phyloP scores from a whole-genome alignment of 1,284 basidiomycete species.

The Abortiporus biennis region DNA sequence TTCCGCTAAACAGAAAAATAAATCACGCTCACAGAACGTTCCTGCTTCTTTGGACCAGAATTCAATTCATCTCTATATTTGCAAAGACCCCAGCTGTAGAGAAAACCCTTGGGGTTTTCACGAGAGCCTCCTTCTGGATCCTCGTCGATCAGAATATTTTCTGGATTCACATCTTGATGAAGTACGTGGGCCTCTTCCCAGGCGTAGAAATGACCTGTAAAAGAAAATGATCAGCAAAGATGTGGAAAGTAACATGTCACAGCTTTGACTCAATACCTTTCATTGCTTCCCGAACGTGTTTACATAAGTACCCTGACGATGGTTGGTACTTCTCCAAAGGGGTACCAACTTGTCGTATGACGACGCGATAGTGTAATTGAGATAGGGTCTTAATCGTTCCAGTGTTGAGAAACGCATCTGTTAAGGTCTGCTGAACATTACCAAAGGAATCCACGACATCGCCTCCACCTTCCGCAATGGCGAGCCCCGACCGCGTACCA shows the following conservation, averaged over 20 bases:
- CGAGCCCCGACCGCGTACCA: neutral
- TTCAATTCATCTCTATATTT: neutral
- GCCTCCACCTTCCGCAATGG: too few species aligned
- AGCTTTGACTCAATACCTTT: neutral
- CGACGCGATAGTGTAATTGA: conserved; percentile 3
- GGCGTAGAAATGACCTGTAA: neutral
- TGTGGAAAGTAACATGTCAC: neutral
- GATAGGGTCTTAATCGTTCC: neutral
- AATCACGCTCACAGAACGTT: neutral
- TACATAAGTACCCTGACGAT: neutral
- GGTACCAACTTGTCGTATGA: neutral
- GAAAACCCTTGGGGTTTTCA: too few species aligned
- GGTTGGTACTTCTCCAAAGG: conserved; percentile 1
- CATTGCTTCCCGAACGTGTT: neutral
- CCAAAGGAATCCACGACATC: neutral
- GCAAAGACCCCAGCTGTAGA: neutral
- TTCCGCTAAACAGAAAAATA: neutral
- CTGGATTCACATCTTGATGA: conserved; percentile 6
- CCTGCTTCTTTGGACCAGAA: neutral
- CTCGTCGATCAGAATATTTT: conserved; percentile 3
- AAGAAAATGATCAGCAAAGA: neutral
- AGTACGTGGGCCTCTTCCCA: neutral
- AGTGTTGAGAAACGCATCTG: too few species aligned
- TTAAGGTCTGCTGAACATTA: too few species aligned
- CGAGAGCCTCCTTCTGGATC: neutral